Percentiles rank a stretch among this genome's conserved stretches.
Evolutionary conservation across 495 filamentous ascomycete genomes (phyloP).

Genomic region (Melanomma pulvis-pyrius): DNA sequence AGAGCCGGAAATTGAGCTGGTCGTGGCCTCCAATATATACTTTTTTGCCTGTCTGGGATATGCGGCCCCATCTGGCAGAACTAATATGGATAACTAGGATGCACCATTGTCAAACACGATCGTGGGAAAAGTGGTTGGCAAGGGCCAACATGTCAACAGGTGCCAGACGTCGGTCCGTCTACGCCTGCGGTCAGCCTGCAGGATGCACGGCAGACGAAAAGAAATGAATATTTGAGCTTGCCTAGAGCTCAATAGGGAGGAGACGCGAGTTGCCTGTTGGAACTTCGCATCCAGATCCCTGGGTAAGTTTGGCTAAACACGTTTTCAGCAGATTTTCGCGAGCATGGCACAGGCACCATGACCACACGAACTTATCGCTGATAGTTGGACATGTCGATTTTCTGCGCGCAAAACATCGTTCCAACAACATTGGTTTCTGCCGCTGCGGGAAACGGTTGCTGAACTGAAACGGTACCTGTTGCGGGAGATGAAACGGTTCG

Average conservation of each 20-base stretch:
- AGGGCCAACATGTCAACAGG: background rate
- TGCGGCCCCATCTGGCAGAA: background rate
- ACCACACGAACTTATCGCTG: background rate
- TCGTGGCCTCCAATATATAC: constrained; percentile 25
- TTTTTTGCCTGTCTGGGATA: background rate
- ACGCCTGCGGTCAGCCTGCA: constrained; percentile 12
- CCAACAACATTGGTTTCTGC: background rate
- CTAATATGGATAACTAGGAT: background rate
- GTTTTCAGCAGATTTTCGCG: background rate
- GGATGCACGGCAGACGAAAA: constrained; percentile 13
- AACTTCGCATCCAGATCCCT: constrained; percentile 14
- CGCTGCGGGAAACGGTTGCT: background rate
- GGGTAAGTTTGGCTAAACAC: background rate
- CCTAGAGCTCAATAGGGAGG: background rate
- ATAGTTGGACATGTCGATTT: background rate
- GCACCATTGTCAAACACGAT: constrained; percentile 16
- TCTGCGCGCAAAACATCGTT: background rate
- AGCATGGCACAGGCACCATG: constrained; percentile 14
- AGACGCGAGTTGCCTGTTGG: background rate
- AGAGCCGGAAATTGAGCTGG: constrained; percentile 6
- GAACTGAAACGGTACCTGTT: constrained; percentile 18
- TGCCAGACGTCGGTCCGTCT: constrained; percentile 2
- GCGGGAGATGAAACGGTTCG: constrained; percentile 4
- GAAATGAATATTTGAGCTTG: background rate
- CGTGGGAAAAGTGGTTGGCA: background rate